Evolutionary conservation across 2,329 filamentous ascomycete genomes (phyloP).

Genomic region (Colletotrichum camelliae): DNA sequence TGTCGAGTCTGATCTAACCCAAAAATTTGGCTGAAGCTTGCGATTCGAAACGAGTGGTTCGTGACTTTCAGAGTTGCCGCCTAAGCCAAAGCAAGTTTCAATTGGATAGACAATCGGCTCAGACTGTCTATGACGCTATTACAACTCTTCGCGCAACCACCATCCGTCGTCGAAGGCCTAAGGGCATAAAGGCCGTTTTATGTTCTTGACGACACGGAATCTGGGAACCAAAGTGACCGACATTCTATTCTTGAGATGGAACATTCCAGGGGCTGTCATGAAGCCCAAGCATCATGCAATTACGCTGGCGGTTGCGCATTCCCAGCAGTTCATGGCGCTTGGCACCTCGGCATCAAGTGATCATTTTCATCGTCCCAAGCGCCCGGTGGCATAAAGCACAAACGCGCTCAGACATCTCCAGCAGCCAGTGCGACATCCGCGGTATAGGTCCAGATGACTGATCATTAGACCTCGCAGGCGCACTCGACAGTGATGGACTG

Average conservation of each 20-base stretch:
- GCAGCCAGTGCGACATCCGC: not conserved
- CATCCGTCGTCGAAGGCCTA: not conserved
- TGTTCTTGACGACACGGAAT: not conserved
- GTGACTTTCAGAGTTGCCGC: not conserved
- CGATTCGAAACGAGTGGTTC: not conserved
- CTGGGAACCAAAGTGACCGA: not conserved
- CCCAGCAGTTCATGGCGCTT: not conserved
- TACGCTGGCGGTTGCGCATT: not conserved
- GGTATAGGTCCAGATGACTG: not conserved
- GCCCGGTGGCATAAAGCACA: not conserved
- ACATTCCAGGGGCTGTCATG: not conserved
- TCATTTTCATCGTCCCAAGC: not conserved
- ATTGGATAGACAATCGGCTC: not conserved
- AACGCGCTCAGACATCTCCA: not conserved
- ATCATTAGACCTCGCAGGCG: not conserved
- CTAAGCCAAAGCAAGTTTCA: not conserved
- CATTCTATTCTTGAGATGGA: not conserved
- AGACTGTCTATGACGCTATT: not conserved
- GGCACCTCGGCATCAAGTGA: not conserved
- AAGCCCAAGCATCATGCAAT: not conserved
- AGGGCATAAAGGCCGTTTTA: not conserved
- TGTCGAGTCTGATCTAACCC: not conserved
- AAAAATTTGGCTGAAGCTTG: not conserved
- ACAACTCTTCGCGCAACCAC: not conserved
- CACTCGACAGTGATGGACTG: not conserved